Evolutionary conservation across 2,329 filamentous ascomycete genomes (phyloP).

Genomic region (Pseudogymnoascus destructans): DNA sequence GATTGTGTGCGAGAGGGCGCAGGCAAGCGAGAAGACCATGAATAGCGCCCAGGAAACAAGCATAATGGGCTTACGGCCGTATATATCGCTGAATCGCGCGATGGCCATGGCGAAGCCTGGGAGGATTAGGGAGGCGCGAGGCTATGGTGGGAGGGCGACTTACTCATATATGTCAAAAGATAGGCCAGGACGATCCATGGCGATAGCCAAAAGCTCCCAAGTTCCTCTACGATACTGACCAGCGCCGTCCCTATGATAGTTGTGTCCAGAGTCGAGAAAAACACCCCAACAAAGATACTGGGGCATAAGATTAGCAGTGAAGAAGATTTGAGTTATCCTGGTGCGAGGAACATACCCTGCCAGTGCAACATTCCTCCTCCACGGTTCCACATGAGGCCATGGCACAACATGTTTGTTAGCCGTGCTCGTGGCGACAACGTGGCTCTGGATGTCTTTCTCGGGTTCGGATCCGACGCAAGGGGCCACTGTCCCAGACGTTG

Average conservation of each 20-base stretch:
- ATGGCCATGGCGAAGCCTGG: constrained; percentile 9
- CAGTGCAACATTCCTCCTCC: constrained; percentile 5
- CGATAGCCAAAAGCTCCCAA: constrained; percentile 32
- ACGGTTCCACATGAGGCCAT: background rate
- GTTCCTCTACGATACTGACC: constrained; percentile 40
- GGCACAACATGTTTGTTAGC: background rate
- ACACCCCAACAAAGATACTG: constrained; percentile 39
- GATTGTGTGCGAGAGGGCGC: constrained; percentile 5
- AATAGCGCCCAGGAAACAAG: constrained; percentile 6
- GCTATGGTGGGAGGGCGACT: background rate
- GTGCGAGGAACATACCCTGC: background rate
- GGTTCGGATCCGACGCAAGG: background rate
- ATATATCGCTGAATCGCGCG: constrained; percentile 8
- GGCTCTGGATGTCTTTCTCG: background rate
- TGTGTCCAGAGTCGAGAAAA: constrained; percentile 45
- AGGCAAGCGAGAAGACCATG: constrained; percentile 10
- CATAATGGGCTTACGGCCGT: constrained; percentile 8
- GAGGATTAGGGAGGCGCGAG: background rate
- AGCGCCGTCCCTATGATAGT: constrained; percentile 48
- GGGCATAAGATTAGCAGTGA: background rate
- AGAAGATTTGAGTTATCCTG: background rate
- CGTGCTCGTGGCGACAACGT: background rate
- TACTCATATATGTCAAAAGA: constrained; percentile 24
- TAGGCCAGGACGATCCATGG: constrained; percentile 45
- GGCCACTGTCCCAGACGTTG: background rate